phyloP scores from a whole-genome alignment of 2,329 filamentous ascomycete species.

The Cercospora sp. region DNA sequence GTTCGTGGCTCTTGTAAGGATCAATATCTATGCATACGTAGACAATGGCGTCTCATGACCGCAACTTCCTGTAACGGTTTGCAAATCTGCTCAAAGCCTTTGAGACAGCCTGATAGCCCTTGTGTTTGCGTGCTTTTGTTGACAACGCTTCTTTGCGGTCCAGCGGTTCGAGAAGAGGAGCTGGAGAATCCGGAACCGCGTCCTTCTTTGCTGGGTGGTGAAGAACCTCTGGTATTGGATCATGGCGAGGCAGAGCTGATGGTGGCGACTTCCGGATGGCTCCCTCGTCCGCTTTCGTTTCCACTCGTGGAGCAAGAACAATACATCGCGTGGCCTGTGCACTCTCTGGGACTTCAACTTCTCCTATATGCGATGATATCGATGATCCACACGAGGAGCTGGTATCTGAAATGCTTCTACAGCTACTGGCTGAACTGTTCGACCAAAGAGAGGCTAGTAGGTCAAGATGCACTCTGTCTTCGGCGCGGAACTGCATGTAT shows the following conservation, averaged over 20 bases:
- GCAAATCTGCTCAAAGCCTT: neutral
- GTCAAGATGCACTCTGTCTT: neutral
- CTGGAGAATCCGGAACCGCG: neutral
- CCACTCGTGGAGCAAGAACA: neutral
- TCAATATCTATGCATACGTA: too few species aligned
- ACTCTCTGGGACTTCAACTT: neutral
- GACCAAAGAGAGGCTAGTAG: neutral
- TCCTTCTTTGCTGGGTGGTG: neutral
- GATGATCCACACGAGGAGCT: constrained; percentile 5
- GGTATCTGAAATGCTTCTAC: constrained; percentile 1
- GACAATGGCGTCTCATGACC: neutral
- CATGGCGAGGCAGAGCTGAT: neutral
- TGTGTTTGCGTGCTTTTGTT: neutral
- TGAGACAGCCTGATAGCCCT: neutral
- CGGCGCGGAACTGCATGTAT: neutral
- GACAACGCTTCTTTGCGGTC: neutral
- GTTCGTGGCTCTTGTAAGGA: too few species aligned
- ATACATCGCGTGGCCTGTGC: neutral
- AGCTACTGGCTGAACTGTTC: constrained; percentile 2
- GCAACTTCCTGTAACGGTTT: neutral
- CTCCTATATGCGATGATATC: constrained; percentile 1
- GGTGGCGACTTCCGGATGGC: neutral
- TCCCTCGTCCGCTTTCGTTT: neutral
- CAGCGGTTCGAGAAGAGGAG: neutral
- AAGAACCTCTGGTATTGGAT: neutral